Evolutionary conservation across 495 filamentous ascomycete genomes (phyloP).

Genomic region (Bacidia rubella): DNA sequence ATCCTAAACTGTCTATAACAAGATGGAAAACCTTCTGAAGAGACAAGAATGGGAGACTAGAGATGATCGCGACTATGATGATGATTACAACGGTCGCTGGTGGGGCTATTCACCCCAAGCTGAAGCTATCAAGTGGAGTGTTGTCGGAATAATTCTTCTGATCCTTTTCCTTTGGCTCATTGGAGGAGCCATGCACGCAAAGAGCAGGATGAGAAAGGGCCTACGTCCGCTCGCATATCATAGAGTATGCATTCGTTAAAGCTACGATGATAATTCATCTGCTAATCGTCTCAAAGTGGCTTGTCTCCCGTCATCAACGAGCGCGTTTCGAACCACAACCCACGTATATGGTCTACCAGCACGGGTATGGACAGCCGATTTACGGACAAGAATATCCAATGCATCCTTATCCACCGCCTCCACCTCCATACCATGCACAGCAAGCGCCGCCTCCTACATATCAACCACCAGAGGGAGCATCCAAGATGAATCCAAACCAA

Average conservation of each 20-base stretch:
- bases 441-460: conserved; percentile 40
- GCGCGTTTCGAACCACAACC: conserved; percentile 34
- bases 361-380: conserved; percentile 13
- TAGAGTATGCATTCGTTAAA: conserved; percentile 33
- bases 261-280: neutral
- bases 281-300: conserved; percentile 35
- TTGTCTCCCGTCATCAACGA: conserved; percentile 42
- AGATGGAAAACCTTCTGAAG: conserved; percentile 1
- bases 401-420: conserved; percentile 43
- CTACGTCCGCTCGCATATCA: conserved; percentile 52
- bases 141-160: conserved; percentile 41
- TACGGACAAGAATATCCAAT: conserved; percentile 39
- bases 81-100: conserved; percentile 1
- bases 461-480: conserved; percentile 35
- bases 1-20: neutral
- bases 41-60: conserved; percentile 4
- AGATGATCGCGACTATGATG: neutral
- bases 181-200: conserved; percentile 50
- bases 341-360: conserved; percentile 29
- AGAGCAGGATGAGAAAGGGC: conserved; percentile 46
- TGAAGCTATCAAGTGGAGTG: conserved; percentile 51
- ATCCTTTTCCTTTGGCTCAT: conserved; percentile 41
- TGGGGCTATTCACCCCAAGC: conserved; percentile 25
- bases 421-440: conserved; percentile 28
- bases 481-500: conserved; percentile 46